phyloP scores from a whole-genome alignment of 352 stramenopile genomes.

The Ophiocytium majus region DNA sequence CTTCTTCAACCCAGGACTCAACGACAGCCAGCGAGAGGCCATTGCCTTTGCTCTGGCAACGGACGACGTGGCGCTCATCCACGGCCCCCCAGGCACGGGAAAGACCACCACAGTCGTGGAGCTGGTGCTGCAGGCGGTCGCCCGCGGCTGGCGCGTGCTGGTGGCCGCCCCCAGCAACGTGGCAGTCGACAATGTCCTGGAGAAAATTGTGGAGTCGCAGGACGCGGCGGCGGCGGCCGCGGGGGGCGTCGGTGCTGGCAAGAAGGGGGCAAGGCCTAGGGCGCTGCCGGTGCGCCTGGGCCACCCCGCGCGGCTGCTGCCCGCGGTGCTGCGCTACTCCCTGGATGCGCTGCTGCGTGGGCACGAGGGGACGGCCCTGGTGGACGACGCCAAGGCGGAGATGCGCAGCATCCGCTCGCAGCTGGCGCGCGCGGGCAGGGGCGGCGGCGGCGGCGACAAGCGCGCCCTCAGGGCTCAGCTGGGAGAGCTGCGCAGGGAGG shows the following conservation, averaged over 20 bases:
- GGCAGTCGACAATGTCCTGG: conserved; percentile 95
- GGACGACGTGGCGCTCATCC: conserved; percentile 70
- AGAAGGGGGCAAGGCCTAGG: background rate
- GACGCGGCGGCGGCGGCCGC: background rate
- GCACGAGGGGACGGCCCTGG: conserved; percentile 88
- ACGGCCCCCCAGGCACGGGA: conserved; percentile 32
- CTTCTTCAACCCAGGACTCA: conserved; percentile 27
- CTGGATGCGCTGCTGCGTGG: conserved; percentile 85
- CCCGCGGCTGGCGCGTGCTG: conserved; percentile 80
- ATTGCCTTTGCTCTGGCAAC: conserved; percentile 71
- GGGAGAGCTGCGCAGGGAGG: conserved; percentile 83
- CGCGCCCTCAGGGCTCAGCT: conserved; percentile 17
- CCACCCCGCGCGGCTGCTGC: conserved; percentile 87
- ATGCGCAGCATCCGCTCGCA: conserved; percentile 60
- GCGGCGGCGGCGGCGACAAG: conserved; percentile 14
- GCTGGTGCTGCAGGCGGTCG: conserved; percentile 87
- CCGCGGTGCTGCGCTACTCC: conserved; percentile 82
- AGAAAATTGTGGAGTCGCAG: conserved; percentile 72
- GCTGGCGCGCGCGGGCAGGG: conserved; percentile 9
- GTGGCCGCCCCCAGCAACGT: conserved; percentile 96
- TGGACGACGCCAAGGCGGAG: conserved; percentile 88
- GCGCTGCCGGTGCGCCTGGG: conserved; percentile 73
- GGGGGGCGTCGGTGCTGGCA: conserved; percentile 12
- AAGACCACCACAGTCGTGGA: conserved; percentile 93
- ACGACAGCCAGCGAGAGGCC: conserved; percentile 63